Percentiles rank a stretch among this genome's conserved stretches.
Conservation (phyloP, 257 asterid genomes). For the Solanum pinnatisectum region DNA sequence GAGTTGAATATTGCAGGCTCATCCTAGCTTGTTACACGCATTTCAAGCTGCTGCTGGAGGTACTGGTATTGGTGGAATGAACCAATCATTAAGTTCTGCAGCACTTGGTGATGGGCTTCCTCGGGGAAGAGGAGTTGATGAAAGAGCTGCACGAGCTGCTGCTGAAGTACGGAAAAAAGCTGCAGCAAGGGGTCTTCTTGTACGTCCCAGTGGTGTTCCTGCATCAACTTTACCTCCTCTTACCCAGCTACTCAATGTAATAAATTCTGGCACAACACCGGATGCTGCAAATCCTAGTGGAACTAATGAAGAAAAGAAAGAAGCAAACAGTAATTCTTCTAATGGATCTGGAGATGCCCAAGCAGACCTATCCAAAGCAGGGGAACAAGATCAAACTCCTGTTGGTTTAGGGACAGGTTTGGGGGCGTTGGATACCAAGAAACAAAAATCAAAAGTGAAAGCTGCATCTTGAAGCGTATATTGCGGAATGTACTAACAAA, state of each 20-base stretch:
- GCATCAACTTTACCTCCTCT: slow-evolving; percentile 52
- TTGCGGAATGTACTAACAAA: not conserved
- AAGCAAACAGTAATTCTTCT: slow-evolving; percentile 22
- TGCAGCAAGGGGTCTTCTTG: slow-evolving; percentile 73
- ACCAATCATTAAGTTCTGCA: slow-evolving; percentile 35
- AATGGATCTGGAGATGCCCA: slow-evolving; percentile 20
- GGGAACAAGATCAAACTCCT: slow-evolving; percentile 36
- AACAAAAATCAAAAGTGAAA: slow-evolving; percentile 51
- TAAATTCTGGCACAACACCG: slow-evolving; percentile 34
- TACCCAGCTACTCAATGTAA: slow-evolving; percentile 48
- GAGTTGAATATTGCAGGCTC: slow-evolving; percentile 45
- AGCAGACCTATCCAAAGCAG: slow-evolving; percentile 16
- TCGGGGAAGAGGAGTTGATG: slow-evolving; percentile 79
- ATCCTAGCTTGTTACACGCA: slow-evolving; percentile 77
- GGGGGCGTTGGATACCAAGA: slow-evolving; percentile 54
- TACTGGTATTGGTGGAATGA: slow-evolving; percentile 28
- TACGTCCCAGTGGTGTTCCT: slow-evolving; percentile 63
- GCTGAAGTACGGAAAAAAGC: slow-evolving; percentile 85
- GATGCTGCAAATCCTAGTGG: slow-evolving; percentile 19
- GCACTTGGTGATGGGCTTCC: slow-evolving; percentile 41
- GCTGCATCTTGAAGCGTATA: slow-evolving; percentile 15
- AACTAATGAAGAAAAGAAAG: slow-evolving; percentile 27
- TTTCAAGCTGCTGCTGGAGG: slow-evolving; percentile 61
- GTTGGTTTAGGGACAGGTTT: slow-evolving; percentile 74
- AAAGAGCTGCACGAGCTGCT: slow-evolving; percentile 81